Conservation (phyloP, 2,329 filamentous ascomycete species). For the Talaromyces sp. region DNA sequence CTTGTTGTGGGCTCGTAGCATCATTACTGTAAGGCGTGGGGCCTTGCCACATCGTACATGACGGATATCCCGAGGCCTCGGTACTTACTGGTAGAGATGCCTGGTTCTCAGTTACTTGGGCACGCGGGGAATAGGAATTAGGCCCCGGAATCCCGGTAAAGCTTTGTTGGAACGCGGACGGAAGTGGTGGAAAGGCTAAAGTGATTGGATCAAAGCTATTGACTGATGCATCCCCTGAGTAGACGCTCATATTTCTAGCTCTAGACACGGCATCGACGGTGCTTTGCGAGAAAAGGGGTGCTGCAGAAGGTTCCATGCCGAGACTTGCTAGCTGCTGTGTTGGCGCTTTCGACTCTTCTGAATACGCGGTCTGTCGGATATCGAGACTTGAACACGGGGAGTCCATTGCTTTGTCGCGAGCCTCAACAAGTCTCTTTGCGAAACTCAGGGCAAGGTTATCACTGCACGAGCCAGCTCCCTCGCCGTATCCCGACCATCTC, state of each 20-base stretch:
- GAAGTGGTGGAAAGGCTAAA: slow-evolving; percentile 23
- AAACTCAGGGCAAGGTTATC: slow-evolving; percentile 24
- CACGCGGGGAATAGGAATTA: background rate
- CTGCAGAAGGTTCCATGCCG: background rate
- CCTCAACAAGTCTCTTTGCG: slow-evolving; percentile 21
- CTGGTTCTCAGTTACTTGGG: background rate
- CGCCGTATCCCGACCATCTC: slow-evolving; percentile 39
- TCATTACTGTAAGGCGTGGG: background rate
- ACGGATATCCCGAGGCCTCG: background rate
- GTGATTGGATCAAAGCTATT: slow-evolving; percentile 12
- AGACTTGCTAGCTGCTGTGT: background rate
- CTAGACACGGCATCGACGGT: background rate
- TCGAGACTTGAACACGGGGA: slow-evolving; percentile 14
- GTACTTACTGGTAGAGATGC: background rate
- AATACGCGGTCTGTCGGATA: slow-evolving; percentile 25
- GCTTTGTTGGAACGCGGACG: slow-evolving; percentile 16
- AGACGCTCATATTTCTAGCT: background rate
- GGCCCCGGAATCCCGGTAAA: background rate
- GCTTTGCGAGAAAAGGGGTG: background rate
- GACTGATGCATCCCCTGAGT: background rate
- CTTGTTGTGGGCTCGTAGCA: background rate
- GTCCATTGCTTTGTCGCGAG: slow-evolving; percentile 5
- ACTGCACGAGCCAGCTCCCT: background rate
- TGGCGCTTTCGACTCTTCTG: slow-evolving; percentile 12
- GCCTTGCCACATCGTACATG: slow-evolving; percentile 4